phyloP scores from a whole-genome alignment of 1,139 yeast species.

The Geotrichum aggregatum region DNA sequence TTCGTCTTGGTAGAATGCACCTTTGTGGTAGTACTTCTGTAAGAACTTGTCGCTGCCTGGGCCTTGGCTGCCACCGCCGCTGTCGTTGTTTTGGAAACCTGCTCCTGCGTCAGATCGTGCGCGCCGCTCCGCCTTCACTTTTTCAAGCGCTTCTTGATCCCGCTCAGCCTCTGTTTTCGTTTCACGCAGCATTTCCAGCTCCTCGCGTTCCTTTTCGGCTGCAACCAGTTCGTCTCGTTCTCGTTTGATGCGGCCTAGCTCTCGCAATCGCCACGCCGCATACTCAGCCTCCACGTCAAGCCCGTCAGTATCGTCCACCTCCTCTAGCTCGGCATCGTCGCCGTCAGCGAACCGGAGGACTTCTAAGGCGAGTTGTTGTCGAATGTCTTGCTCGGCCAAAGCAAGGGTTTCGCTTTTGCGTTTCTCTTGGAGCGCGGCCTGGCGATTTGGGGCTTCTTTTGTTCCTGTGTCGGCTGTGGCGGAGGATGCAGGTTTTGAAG shows the following conservation, averaged over 20 bases:
- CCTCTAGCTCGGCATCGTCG: slow-evolving; percentile 33
- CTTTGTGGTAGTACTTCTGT: slow-evolving; percentile 37
- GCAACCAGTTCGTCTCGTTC: slow-evolving; percentile 42
- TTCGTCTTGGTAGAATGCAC: slow-evolving; percentile 40
- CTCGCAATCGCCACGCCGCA: slow-evolving; percentile 48
- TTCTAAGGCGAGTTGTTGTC: slow-evolving; percentile 27
- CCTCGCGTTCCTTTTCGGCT: slow-evolving; percentile 44
- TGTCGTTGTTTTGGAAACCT: slow-evolving; percentile 20
- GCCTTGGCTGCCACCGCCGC: slow-evolving; percentile 22
- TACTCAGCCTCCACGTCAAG: slow-evolving; percentile 48
- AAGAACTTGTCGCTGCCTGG: slow-evolving; percentile 25
- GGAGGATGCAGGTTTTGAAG: background rate
- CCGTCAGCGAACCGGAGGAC: slow-evolving; percentile 7
- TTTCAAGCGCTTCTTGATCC: slow-evolving; percentile 19
- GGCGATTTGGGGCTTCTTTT: no score
- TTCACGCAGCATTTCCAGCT: slow-evolving; percentile 36
- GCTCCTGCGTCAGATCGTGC: slow-evolving; percentile 21
- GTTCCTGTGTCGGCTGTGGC: background rate
- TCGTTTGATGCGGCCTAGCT: slow-evolving; percentile 43
- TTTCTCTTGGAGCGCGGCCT: background rate
- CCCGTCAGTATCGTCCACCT: slow-evolving; percentile 55
- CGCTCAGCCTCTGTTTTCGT: slow-evolving; percentile 37
- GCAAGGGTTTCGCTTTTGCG: slow-evolving; percentile 33
- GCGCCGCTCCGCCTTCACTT: background rate
- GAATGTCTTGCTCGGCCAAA: slow-evolving; percentile 33